phyloP scores from a whole-genome alignment of 352 stramenopile genomes.

The Phytophthora pluvialis region DNA sequence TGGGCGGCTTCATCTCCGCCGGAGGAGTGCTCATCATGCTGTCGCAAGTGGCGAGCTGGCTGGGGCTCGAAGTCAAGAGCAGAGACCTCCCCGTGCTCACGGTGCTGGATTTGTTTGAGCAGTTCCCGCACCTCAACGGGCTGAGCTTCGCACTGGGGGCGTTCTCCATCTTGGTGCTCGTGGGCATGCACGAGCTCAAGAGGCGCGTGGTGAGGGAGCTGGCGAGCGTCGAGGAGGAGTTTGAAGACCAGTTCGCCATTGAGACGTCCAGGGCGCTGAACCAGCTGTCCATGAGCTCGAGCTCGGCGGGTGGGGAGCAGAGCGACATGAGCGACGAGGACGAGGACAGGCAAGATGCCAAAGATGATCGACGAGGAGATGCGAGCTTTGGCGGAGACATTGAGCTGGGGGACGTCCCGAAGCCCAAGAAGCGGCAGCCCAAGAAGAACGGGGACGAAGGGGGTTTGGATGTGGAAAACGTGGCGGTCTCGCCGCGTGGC shows the following conservation, averaged over 20 bases:
- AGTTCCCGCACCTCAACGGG: slow-evolving; percentile 56
- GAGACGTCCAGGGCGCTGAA: slow-evolving; percentile 49
- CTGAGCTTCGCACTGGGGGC: slow-evolving; percentile 59
- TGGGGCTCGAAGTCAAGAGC: slow-evolving; percentile 58
- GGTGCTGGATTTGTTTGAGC: slow-evolving; percentile 52
- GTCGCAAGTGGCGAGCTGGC: slow-evolving; percentile 66
- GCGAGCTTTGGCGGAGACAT: slow-evolving; percentile 18
- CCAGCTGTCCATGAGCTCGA: slow-evolving; percentile 36
- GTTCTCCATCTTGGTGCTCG: slow-evolving; percentile 57
- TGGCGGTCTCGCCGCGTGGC: slow-evolving; percentile 35
- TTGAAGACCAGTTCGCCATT: slow-evolving; percentile 52
- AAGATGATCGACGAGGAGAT: slow-evolving; percentile 20
- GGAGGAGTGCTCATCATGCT: slow-evolving; percentile 73
- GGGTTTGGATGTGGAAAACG: slow-evolving; percentile 19
- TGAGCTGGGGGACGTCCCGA: slow-evolving; percentile 19
- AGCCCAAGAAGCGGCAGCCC: slow-evolving; percentile 33
- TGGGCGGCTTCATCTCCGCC: slow-evolving; percentile 76
- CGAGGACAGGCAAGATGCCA: slow-evolving; percentile 30
- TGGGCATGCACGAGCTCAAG: slow-evolving; percentile 46
- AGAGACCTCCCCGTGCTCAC: slow-evolving; percentile 62
- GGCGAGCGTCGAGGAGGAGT: slow-evolving; percentile 37
- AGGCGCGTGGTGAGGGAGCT: slow-evolving; percentile 51
- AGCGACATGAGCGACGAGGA: slow-evolving; percentile 28
- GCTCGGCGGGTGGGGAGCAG: slow-evolving; percentile 24
- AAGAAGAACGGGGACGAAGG: slow-evolving; percentile 8